These are phyloP conservation scores for Calonectria crousiana DNA, from an alignment of 2,329 filamentous ascomycete genomes.

Conservation along the genomic window DNA sequence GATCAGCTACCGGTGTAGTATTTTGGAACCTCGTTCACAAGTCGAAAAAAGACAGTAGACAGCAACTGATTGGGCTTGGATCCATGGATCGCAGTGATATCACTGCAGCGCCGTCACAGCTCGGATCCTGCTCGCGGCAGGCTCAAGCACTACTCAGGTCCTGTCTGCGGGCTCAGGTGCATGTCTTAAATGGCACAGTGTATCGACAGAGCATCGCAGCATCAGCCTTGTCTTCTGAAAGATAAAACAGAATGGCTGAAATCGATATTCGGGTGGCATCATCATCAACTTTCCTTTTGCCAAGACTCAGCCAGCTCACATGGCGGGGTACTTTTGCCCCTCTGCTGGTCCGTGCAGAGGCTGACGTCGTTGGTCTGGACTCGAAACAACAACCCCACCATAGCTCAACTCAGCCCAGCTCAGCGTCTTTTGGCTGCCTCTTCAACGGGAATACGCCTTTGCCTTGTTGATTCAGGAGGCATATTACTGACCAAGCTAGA, in stretches of 20 bases:
- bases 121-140: too few species aligned
- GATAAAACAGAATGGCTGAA: background rate
- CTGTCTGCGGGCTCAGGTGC: accelerated
- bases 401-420: constrained; percentile 16
- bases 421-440: background rate
- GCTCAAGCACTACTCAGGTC: background rate
- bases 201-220: too few species aligned
- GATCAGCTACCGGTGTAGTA: background rate
- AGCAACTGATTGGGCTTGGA: background rate
- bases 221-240: background rate
- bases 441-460: constrained; percentile 4
- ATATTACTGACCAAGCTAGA: background rate
- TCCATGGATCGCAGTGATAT: background rate
- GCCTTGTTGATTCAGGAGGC: background rate
- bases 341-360: constrained; percentile 23
- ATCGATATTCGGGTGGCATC: background rate
- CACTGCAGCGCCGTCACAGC: too few species aligned
- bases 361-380: constrained; percentile 24
- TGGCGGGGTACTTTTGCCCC: background rate
- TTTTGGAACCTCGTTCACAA: background rate
- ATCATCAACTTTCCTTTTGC: background rate
- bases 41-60: background rate
- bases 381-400: constrained; percentile 9
- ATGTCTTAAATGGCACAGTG: background rate
- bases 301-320: background rate